Conservation (phyloP, 805 yeast species). For the Wickerhamiella spandovensis region DNA sequence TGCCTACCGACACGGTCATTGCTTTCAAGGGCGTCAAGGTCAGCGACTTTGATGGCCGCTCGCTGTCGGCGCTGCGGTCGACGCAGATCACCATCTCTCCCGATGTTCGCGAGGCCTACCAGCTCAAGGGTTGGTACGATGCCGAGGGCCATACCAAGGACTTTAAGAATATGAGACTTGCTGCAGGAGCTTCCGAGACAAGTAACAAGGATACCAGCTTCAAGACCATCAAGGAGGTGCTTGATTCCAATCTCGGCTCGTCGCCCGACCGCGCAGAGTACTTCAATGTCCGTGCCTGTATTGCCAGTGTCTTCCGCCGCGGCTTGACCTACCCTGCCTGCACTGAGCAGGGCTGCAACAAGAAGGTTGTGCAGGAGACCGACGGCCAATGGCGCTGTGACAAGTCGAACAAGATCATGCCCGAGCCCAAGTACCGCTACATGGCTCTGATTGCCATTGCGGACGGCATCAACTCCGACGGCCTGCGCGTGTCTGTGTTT, state of each 20-base stretch:
- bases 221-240: slow-evolving; percentile 52
- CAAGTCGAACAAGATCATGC: slow-evolving; percentile 61
- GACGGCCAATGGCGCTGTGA: slow-evolving; percentile 88
- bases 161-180: slow-evolving; percentile 36
- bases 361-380: slow-evolving; percentile 64
- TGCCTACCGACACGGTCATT: slow-evolving; percentile 45
- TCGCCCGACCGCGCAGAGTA: slow-evolving; percentile 57
- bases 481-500: slow-evolving; percentile 69
- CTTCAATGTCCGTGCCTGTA: slow-evolving; percentile 60
- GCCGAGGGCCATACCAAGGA: slow-evolving; percentile 51
- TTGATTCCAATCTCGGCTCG: slow-evolving; percentile 55
- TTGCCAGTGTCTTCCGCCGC: slow-evolving; percentile 58
- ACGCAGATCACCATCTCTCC: slow-evolving; percentile 73
- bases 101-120: slow-evolving; percentile 75
- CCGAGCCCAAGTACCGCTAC: slow-evolving; percentile 66
- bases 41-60: slow-evolving; percentile 77
- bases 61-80: slow-evolving; percentile 64
- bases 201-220: neutral
- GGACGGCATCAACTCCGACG: slow-evolving; percentile 48
- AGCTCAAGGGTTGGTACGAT: slow-evolving; percentile 91
- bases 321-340: slow-evolving; percentile 88
- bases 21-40: slow-evolving; percentile 87
- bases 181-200: neutral
- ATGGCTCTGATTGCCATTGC: slow-evolving; percentile 62
- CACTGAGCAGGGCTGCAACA: slow-evolving; percentile 57